These are phyloP conservation scores for Cichorium intybus DNA, from an alignment of 140 eudicot species.

Conservation along the genomic window DNA sequence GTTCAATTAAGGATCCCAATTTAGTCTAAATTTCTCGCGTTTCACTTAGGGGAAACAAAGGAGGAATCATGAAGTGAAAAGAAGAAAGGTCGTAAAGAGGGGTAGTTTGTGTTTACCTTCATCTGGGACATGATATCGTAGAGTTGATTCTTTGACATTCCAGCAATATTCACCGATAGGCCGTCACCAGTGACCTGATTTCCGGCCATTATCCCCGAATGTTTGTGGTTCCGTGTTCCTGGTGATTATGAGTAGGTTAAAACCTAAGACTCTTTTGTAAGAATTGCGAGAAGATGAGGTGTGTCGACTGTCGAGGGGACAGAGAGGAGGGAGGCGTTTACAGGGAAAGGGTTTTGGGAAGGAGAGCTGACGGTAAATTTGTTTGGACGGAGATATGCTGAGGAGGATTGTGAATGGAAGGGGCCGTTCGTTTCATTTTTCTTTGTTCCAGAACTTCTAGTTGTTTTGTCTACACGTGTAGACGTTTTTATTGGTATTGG, in stretches of 20 bases:
- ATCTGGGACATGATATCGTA: constrained; percentile 92
- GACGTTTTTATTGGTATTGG: no score
- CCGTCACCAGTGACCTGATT: constrained; percentile 64
- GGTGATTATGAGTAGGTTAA: not conserved
- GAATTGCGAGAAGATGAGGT: not conserved
- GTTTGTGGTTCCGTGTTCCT: not conserved
- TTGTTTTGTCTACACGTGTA: no score
- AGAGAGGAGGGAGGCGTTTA: not conserved
- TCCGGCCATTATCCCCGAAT: constrained; percentile 51
- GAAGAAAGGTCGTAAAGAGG: not conserved
- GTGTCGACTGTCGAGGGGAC: not conserved
- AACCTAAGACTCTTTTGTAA: constrained; percentile 8
- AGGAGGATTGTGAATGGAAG: no score
- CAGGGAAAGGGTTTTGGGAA: not conserved
- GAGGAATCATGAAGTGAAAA: not conserved
- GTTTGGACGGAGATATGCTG: not conserved
- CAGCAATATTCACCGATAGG: constrained; percentile 61
- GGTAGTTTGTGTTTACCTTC: constrained; percentile 60
- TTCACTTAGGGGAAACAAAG: not conserved
- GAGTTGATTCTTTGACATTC: constrained; percentile 87
- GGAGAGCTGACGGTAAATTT: not conserved
- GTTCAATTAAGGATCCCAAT: not conserved
- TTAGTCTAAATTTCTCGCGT: not conserved
- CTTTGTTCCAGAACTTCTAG: no score
- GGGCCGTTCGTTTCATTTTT: no score